Evolutionary conservation across 495 filamentous ascomycete genomes (phyloP).

Genomic region (Parathielavia appendiculata): DNA sequence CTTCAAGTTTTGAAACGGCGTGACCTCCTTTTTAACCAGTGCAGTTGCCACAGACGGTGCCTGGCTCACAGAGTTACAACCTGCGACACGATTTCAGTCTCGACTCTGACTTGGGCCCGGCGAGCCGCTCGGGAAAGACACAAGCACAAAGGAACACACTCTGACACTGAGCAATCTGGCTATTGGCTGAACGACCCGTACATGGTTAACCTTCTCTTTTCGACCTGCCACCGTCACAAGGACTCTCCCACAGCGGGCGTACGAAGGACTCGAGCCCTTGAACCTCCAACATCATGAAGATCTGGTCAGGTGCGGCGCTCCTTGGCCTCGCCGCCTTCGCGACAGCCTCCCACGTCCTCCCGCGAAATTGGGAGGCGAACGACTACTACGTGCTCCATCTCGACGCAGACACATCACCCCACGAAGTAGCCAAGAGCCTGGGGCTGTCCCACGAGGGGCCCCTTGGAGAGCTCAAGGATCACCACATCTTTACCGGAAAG

Average conservation of each 20-base stretch:
- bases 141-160: not conserved
- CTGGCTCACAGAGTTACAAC: too few species aligned
- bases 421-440: slow-evolving; percentile 64
- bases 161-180: not conserved
- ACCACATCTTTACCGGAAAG: slow-evolving; percentile 76
- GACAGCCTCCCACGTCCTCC: slow-evolving; percentile 34
- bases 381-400: slow-evolving; percentile 92
- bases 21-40: too few species aligned
- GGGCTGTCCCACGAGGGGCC: slow-evolving; percentile 78
- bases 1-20: too few species aligned
- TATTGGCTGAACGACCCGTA: not conserved
- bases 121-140: too few species aligned
- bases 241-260: slow-evolving; percentile 4
- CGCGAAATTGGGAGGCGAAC: slow-evolving; percentile 58
- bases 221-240: not conserved
- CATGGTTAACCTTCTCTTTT: not conserved
- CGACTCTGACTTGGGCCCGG: too few species aligned
- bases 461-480: slow-evolving; percentile 72
- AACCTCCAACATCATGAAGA: slow-evolving; percentile 37
- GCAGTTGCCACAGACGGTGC: too few species aligned
- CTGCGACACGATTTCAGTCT: too few species aligned
- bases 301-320: slow-evolving; percentile 30
- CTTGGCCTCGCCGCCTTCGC: slow-evolving; percentile 41
- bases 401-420: slow-evolving; percentile 57
- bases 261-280: slow-evolving; percentile 17